phyloP scores from a whole-genome alignment of 2,329 filamentous ascomycete species.

The Aspergillus jensenii region DNA sequence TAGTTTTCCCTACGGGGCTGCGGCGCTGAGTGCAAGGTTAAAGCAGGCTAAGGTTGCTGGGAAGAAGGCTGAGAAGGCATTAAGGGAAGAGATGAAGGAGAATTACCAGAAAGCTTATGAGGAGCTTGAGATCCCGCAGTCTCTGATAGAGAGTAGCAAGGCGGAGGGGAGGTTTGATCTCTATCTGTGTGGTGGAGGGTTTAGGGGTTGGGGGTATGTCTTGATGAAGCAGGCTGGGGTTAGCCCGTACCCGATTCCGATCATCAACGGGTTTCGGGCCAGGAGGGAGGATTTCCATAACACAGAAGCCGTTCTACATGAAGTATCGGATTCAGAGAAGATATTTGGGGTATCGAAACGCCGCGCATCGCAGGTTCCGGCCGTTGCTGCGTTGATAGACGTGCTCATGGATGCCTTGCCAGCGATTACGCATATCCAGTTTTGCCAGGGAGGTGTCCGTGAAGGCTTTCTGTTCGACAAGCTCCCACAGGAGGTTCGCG shows the following conservation, averaged over 20 bases:
- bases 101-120: conserved; percentile 63
- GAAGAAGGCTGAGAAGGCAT: conserved; percentile 46
- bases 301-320: conserved; percentile 46
- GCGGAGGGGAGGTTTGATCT: conserved; percentile 60
- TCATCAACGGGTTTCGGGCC: conserved; percentile 76
- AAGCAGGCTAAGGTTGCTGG: conserved; percentile 47
- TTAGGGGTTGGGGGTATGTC: conserved; percentile 86
- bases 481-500: conserved; percentile 59
- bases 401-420: conserved; percentile 70
- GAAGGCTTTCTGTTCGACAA: conserved; percentile 79
- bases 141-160: conserved; percentile 47
- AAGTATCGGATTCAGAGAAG: conserved; percentile 36
- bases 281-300: conserved; percentile 61
- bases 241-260: conserved; percentile 77
- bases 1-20: conserved; percentile 70
- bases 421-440: conserved; percentile 70
- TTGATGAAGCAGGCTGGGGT: conserved; percentile 75
- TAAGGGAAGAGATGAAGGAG: conserved; percentile 56
- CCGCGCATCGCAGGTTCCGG: conserved; percentile 76
- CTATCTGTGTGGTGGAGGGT: conserved; percentile 87
- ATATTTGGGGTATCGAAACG: conserved; percentile 77
- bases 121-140: conserved; percentile 56
- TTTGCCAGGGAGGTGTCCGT: conserved; percentile 83
- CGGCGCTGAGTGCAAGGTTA: conserved; percentile 61
- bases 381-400: conserved; percentile 77